These are phyloP conservation scores for Acacia pycnantha DNA, from an alignment of 331 rosid genomes.

Conservation along the genomic window DNA sequence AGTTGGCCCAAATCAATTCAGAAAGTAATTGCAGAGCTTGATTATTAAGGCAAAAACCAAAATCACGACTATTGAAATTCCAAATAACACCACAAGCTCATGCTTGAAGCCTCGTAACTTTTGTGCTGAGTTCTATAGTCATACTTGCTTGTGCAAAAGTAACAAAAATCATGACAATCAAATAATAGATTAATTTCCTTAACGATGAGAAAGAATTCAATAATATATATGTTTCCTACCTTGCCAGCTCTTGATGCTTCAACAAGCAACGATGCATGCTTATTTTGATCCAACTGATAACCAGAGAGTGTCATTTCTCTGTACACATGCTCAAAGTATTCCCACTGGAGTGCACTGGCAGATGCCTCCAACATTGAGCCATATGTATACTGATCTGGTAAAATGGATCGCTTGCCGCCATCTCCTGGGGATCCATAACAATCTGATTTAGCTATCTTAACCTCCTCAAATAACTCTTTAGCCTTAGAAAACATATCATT, in stretches of 20 bases:
- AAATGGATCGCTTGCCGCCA: slow-evolving; percentile 25
- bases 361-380: slow-evolving; percentile 73
- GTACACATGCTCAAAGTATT: slow-evolving; percentile 88
- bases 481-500: slow-evolving; percentile 81
- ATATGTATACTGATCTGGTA: slow-evolving; percentile 73
- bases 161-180: neutral
- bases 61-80: slow-evolving; percentile 14
- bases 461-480: slow-evolving; percentile 78
- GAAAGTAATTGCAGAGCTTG: slow-evolving; percentile 8
- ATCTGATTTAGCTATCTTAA: slow-evolving; percentile 45
- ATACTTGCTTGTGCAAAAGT: slow-evolving; percentile 16
- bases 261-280: slow-evolving; percentile 51
- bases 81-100: slow-evolving; percentile 2
- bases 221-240: slow-evolving; percentile 42
- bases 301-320: slow-evolving; percentile 80
- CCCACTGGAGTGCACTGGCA: slow-evolving; percentile 86
- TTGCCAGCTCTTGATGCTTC: slow-evolving; percentile 91
- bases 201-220: neutral
- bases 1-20: slow-evolving; percentile 8
- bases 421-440: slow-evolving; percentile 24
- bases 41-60: slow-evolving; percentile 1
- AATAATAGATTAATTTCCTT: neutral
- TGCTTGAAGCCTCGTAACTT: neutral
- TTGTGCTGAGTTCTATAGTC: neutral
- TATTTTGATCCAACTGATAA: slow-evolving; percentile 68